Evolutionary conservation across 1,139 yeast species (phyloP).

Genomic region (Kodamaea fungicola): DNA sequence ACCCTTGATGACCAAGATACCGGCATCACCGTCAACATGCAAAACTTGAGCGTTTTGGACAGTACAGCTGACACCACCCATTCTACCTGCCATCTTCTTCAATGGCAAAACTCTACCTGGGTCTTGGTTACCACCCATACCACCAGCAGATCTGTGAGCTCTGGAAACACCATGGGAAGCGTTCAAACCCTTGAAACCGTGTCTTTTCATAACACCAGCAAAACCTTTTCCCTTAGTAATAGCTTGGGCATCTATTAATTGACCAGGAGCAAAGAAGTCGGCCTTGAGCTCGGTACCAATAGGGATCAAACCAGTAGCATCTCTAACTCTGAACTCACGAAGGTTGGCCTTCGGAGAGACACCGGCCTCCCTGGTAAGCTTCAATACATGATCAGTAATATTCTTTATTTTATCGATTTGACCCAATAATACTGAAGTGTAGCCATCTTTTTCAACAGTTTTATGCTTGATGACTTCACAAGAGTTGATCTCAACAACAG

Average conservation of each 20-base stretch:
- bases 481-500: slow-evolving; percentile 82
- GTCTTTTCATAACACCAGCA: slow-evolving; percentile 97
- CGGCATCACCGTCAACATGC: slow-evolving; percentile 76
- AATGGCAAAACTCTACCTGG: slow-evolving; percentile 98
- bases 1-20: slow-evolving; percentile 82
- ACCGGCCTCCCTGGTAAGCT: slow-evolving; percentile 76
- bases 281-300: slow-evolving; percentile 79
- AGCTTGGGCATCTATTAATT: slow-evolving; percentile 75
- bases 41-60: slow-evolving; percentile 73
- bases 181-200: slow-evolving; percentile 84
- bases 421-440: slow-evolving; percentile 86
- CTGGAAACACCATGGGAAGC: slow-evolving; percentile 96
- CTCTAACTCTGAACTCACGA: slow-evolving; percentile 76
- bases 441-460: slow-evolving; percentile 69
- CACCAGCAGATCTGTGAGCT: slow-evolving; percentile 96
- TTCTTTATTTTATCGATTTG: slow-evolving; percentile 69
- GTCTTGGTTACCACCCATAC: slow-evolving; percentile 90
- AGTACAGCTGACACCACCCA: slow-evolving; percentile 80
- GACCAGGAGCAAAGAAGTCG: slow-evolving; percentile 81
- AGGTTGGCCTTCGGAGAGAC: slow-evolving; percentile 80
- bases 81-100: slow-evolving; percentile 96
- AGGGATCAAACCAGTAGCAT: slow-evolving; percentile 62
- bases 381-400: slow-evolving; percentile 61
- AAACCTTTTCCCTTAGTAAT: slow-evolving; percentile 93
- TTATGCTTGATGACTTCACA: slow-evolving; percentile 81